phyloP scores from a whole-genome alignment of 225 moss, liverwort and hornwort species.

The Rhytidiadelphus loreus region DNA sequence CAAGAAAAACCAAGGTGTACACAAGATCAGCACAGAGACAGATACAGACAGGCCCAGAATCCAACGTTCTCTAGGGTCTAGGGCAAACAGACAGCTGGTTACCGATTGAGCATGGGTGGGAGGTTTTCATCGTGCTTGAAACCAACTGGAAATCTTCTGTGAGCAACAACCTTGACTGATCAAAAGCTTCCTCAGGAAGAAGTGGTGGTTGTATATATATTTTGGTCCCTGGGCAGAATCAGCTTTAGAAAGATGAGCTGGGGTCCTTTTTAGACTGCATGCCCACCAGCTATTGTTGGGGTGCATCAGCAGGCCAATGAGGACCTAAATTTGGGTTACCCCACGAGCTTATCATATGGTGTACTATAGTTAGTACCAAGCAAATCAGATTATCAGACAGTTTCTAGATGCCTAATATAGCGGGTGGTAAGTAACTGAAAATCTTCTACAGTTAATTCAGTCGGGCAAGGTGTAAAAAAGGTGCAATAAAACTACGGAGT shows the following conservation, averaged over 20 bases:
- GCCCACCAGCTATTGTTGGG: neutral
- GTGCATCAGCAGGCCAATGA: neutral
- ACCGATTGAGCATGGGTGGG: neutral
- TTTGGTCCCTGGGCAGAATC: neutral
- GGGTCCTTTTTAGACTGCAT: neutral
- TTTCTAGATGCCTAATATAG: neutral
- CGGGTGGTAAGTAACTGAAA: neutral
- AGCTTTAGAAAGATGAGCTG: neutral
- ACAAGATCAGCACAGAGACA: neutral
- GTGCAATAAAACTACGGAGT: neutral
- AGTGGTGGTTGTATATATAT: neutral
- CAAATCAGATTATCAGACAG: neutral
- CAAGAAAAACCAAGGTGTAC: neutral
- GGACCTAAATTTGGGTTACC: neutral
- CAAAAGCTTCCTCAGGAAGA: slow-evolving; percentile 1
- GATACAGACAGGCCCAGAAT: neutral
- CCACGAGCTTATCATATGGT: slow-evolving; percentile 1
- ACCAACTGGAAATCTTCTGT: neutral
- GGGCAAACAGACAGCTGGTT: neutral
- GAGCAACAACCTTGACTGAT: neutral
- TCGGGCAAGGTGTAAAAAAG: neutral
- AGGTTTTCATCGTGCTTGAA: neutral
- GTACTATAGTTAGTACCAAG: neutral
- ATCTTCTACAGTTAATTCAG: neutral
- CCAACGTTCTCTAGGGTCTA: neutral